Conservation (phyloP, 2,329 filamentous ascomycete genomes). For the Harringtonia lauricola region DNA sequence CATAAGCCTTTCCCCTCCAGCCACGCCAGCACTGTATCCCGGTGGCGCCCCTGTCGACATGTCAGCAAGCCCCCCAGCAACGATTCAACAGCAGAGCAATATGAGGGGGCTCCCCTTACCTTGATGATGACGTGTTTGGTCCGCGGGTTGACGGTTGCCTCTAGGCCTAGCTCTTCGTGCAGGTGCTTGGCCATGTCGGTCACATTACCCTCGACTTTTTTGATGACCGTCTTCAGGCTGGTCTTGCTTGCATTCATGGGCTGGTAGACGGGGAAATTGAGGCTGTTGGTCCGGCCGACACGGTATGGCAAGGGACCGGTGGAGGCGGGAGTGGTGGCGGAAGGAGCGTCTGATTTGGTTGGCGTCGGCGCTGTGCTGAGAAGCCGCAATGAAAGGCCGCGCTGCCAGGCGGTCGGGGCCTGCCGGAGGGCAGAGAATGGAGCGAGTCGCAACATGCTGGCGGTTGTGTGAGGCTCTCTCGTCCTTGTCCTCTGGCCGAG, state of each 20-base stretch:
- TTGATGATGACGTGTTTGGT: conserved; percentile 69
- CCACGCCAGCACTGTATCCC: conserved; percentile 10
- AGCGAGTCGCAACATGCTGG: too few relatives aligned
- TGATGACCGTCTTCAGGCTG: conserved; percentile 60
- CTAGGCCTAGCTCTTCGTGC: conserved; percentile 42
- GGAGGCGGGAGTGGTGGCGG: background rate
- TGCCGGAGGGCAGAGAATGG: too few relatives aligned
- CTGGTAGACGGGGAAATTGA: conserved; percentile 68
- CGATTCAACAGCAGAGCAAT: background rate
- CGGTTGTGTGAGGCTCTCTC: too few relatives aligned
- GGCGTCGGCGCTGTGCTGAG: background rate
- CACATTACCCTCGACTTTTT: conserved; percentile 68
- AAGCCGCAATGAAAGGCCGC: too few relatives aligned
- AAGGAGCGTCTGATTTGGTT: background rate
- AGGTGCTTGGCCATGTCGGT: conserved; percentile 54
- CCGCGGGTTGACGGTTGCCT: conserved; percentile 41
- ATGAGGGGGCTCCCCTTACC: conserved; percentile 27
- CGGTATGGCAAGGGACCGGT: conserved; percentile 38
- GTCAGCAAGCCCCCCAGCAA: background rate
- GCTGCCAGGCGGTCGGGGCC: too few relatives aligned
- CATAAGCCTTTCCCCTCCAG: conserved; percentile 11
- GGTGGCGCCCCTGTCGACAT: conserved; percentile 5
- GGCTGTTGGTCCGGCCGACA: conserved; percentile 58
- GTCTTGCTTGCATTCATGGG: conserved; percentile 66
- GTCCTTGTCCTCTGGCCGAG: too few relatives aligned